Conservation (phyloP, 306 rosid species). For the Casuarina equisetifolia region DNA sequence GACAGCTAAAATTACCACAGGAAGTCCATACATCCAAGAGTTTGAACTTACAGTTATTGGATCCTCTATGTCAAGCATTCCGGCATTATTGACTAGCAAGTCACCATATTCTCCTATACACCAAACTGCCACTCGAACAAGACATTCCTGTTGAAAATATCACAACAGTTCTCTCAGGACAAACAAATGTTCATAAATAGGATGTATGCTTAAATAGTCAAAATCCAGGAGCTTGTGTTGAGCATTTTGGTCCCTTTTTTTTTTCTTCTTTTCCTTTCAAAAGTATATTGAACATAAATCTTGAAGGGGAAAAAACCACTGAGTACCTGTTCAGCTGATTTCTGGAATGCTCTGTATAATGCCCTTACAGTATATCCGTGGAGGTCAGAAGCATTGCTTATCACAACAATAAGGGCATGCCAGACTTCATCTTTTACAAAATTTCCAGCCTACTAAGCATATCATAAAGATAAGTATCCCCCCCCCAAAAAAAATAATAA, state of each 20-base stretch:
- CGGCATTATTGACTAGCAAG: conserved; percentile 74
- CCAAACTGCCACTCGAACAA: conserved; percentile 98
- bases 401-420: conserved; percentile 81
- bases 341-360: conserved; percentile 79
- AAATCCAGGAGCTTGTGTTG: conserved; percentile 23
- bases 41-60: conserved; percentile 71
- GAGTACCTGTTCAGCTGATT: conserved; percentile 78
- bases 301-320: conserved; percentile 18
- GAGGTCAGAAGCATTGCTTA: conserved; percentile 94
- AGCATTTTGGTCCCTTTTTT: conserved; percentile 12
- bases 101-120: conserved; percentile 98
- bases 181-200: conserved; percentile 2
- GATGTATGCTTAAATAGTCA: conserved; percentile 1
- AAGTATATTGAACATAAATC: conserved; percentile 3
- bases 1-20: background rate
- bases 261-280: background rate
- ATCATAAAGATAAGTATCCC: conserved; percentile 55
- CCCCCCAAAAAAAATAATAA: conserved; percentile 22
- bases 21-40: conserved; percentile 15
- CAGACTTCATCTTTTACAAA: conserved; percentile 96
- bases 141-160: conserved; percentile 72
- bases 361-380: conserved; percentile 93
- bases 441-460: conserved; percentile 99
- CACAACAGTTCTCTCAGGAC: conserved; percentile 1
- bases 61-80: conserved; percentile 88